Base-by-base conservation (phyloP, 176 grass and related monocot species). In the Triticum urartu region DNA sequence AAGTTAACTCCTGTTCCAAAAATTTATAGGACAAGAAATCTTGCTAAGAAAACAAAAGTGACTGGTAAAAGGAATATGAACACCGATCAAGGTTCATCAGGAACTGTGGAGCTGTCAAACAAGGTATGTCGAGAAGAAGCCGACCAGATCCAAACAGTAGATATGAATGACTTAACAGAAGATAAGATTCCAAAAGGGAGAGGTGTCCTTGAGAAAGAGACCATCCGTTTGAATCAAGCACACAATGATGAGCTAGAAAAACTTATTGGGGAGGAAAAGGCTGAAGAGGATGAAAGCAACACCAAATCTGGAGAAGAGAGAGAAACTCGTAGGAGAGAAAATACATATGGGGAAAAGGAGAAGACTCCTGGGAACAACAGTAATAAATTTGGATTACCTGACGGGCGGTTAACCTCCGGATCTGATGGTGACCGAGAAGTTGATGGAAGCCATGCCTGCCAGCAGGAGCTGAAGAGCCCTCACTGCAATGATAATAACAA, bases 21-120 rank as follows among this genome's bases (percentile, higher is more conserved):
- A 43, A 43, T 43, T 43, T 43, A 43, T 11, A 69, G 45, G 75
- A 28, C 35, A n/a, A 24, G 24, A 70, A n/a, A 89, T 86, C 42
- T 68, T 83, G 21, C 52, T 72, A 87, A 79, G 70, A 84, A 87
- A 85, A n/a, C 65, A 22, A 35, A 68, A 73, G 42, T 36, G 78
- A 66, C 17, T 21, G 72, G 13, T 4, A 82, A 83, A 59, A 54
- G 35, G 47, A 79, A 70, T 86, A 69, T 5, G 32, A 25, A 9
- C 4, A 54, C 15, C 68, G 67, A 72, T 81, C 68, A 34, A 43
- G n/a, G n/a, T 59, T 65, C 50, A 64, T 32, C 30, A 25, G 80
- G 83, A 75, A 47, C 48, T 7, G 26, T 7, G 10, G 58, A 88
- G 43, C 8, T 54, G 38, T 22, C 47, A 66, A 71, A 86, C 40